phyloP scores from a whole-genome alignment of 805 yeast species.

The Zygoascus biomembranicola region DNA sequence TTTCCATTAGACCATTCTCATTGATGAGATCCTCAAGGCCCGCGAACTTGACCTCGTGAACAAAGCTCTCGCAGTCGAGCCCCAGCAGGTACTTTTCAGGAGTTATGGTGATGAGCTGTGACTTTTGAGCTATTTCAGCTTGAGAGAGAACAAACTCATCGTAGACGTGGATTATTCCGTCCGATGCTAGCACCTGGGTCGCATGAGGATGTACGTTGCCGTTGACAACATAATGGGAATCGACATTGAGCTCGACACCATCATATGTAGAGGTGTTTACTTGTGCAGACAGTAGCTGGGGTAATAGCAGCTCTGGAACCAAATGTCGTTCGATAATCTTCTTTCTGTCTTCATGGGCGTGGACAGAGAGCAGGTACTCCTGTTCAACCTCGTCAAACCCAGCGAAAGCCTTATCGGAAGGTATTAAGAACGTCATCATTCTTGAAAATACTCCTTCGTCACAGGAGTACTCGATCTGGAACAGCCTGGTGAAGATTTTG shows the following conservation, averaged over 20 bases:
- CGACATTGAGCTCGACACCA: conserved; percentile 29
- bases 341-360: conserved; percentile 13
- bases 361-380: conserved; percentile 32
- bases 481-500: conserved; percentile 2
- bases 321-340: conserved; percentile 33
- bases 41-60: conserved; percentile 60
- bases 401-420: conserved; percentile 34
- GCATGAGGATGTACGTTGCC: conserved; percentile 26
- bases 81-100: conserved; percentile 54
- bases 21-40: conserved; percentile 43
- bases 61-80: conserved; percentile 51
- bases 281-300: conserved; percentile 13
- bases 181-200: conserved; percentile 37
- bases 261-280: conserved; percentile 20
- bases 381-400: conserved; percentile 36
- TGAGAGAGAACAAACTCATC: conserved; percentile 24
- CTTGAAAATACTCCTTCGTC: conserved; percentile 18
- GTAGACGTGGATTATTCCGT: conserved; percentile 46
- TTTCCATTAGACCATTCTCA: conserved; percentile 36
- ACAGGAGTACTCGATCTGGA: conserved; percentile 13
- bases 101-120: conserved; percentile 33
- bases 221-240: conserved; percentile 29
- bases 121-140: conserved; percentile 2
- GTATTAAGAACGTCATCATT: conserved; percentile 39
- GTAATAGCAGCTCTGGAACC: conserved; percentile 35